These are phyloP conservation scores for Cutaneotrichosporon spelunceum DNA, from an alignment of 1,284 basidiomycete genomes.

Conservation along the genomic window DNA sequence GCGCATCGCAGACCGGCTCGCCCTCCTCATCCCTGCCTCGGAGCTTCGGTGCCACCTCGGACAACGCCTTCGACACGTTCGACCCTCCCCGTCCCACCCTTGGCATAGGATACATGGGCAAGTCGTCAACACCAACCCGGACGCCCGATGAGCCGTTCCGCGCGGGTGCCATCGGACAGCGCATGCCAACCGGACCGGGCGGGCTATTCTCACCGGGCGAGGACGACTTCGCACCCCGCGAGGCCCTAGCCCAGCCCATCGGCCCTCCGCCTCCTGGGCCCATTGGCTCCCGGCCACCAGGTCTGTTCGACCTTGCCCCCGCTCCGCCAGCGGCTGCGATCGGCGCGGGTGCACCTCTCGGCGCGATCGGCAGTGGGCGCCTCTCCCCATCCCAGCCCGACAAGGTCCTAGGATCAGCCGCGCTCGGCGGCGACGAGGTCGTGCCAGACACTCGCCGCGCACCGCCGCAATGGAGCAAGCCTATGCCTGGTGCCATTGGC, in stretches of 20 bases:
- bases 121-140: slow-evolving; percentile 9
- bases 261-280: slow-evolving; percentile 15
- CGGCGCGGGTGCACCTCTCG: slow-evolving; percentile 10
- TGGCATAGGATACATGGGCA: slow-evolving; percentile 43
- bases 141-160: slow-evolving; percentile 42
- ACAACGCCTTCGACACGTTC: slow-evolving; percentile 18
- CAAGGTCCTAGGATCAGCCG: slow-evolving; percentile 40
- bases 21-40: slow-evolving; percentile 30
- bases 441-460: slow-evolving; percentile 29
- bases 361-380: slow-evolving; percentile 1
- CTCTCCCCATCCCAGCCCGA: slow-evolving; percentile 34
- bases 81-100: slow-evolving; percentile 24
- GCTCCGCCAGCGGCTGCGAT: slow-evolving; percentile 6
- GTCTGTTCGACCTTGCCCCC: slow-evolving; percentile 2
- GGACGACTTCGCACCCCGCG: slow-evolving; percentile 15
- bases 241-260: slow-evolving; percentile 11
- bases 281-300: slow-evolving; percentile 17
- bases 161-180: slow-evolving; percentile 36
- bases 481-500: slow-evolving; percentile 8
- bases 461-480: slow-evolving; percentile 24
- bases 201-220: slow-evolving; percentile 13
- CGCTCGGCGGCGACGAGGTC: slow-evolving; percentile 43
- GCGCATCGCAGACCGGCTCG: slow-evolving; percentile 23
- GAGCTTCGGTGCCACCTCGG: slow-evolving; percentile 20
- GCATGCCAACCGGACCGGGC: slow-evolving; percentile 15